These are phyloP conservation scores for Coniochaeta sp. DNA, from an alignment of 2,329 filamentous ascomycete species.

Conservation along the genomic window DNA sequence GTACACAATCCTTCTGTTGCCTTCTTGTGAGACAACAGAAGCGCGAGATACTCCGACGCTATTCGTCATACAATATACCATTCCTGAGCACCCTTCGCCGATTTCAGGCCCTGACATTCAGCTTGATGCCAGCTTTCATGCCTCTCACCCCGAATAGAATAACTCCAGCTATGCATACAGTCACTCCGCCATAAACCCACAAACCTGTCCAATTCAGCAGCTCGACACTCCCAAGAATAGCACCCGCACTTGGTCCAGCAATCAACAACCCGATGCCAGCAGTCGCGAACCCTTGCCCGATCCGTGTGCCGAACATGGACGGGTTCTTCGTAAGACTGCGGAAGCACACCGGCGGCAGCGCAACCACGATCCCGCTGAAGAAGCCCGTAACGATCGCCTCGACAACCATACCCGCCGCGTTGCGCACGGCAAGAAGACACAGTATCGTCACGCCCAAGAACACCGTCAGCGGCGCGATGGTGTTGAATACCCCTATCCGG, in stretches of 20 bases:
- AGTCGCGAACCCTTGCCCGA: slow-evolving; percentile 28
- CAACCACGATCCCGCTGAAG: slow-evolving; percentile 33
- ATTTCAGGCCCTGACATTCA: no score
- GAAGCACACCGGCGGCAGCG: slow-evolving; percentile 30
- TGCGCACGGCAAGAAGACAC: slow-evolving; percentile 25
- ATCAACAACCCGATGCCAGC: slow-evolving; percentile 22
- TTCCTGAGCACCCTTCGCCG: no score
- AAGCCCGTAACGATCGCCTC: slow-evolving; percentile 29
- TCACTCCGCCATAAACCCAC: no score
- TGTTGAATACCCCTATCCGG: slow-evolving; percentile 27
- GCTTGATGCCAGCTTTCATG: no score
- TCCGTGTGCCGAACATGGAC: slow-evolving; percentile 31
- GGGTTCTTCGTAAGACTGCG: slow-evolving; percentile 29
- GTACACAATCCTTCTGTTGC: no score
- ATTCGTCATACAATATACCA: no score
- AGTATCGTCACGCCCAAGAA: slow-evolving; percentile 24
- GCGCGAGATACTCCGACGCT: no score
- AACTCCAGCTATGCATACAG: no score
- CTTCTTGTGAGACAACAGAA: no score
- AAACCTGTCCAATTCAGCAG: no score
- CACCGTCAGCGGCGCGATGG: slow-evolving; percentile 20
- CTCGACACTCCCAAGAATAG: no score
- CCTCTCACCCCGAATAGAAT: neutral
- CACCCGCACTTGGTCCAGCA: slow-evolving; percentile 15
- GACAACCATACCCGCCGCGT: slow-evolving; percentile 23